Evolutionary conservation across 495 filamentous ascomycete genomes (phyloP).

Genomic region (Penicillium verhagenii): DNA sequence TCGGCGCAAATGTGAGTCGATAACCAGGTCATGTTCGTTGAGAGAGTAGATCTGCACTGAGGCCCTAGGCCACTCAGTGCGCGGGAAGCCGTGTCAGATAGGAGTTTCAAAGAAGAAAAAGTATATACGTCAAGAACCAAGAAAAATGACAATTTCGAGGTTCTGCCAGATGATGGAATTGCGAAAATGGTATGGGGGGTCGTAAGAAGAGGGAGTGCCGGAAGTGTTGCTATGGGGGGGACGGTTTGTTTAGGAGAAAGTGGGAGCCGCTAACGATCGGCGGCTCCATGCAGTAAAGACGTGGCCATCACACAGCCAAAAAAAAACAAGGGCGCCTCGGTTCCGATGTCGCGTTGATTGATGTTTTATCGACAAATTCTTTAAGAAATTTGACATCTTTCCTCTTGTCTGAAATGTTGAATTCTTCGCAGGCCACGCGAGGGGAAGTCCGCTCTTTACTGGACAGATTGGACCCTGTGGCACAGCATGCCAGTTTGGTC

Average conservation of each 20-base stretch:
- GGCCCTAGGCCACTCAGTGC: constrained; percentile 40
- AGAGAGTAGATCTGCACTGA: constrained; percentile 37
- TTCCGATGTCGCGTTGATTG: neutral
- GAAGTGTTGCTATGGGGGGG: constrained; percentile 15
- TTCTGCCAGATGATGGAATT: neutral
- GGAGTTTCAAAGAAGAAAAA: neutral
- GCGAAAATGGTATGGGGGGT: neutral
- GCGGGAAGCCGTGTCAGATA: constrained; percentile 7
- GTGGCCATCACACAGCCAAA: constrained; percentile 30
- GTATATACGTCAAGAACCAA: neutral
- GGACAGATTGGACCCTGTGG: constrained; percentile 6
- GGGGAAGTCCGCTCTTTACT: constrained; percentile 3
- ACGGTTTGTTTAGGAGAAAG: constrained; percentile 27
- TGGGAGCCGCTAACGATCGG: constrained; percentile 34
- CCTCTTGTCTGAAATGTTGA: constrained; percentile 8
- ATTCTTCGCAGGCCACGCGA: constrained; percentile 20
- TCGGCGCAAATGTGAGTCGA: constrained; percentile 17
- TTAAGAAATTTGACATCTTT: neutral
- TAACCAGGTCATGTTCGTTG: constrained; percentile 39
- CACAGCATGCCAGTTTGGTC: constrained; percentile 14
- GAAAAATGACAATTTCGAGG: neutral
- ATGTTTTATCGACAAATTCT: neutral
- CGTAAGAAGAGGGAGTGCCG: constrained; percentile 7
- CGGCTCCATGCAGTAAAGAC: constrained; percentile 28
- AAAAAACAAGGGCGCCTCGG: constrained; percentile 14